Evolutionary conservation across 176 grass and related monocot species (phyloP), one percentile per base, ranked within the genome.

Genomic region (Cenchrus purpureus): DNA sequence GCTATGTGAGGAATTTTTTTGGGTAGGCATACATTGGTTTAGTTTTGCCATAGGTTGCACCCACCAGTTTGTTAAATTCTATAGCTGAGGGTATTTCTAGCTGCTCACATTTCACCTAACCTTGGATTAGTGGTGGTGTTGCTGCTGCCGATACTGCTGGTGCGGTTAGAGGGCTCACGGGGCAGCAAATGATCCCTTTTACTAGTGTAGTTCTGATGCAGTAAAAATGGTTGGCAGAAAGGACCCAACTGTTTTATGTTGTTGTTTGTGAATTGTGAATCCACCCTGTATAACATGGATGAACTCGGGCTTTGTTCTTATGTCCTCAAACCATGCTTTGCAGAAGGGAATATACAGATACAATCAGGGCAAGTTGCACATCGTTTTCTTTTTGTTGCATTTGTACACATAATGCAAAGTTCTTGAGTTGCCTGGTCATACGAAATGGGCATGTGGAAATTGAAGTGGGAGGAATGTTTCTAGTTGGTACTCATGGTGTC

Each of bases 11-110:
- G 55, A 84, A 2, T 13, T 32, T 49, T 48, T 71, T 64, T 79
- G 43, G 57, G 37, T 68, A 56, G 48, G 15, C 14, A 58, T 78
- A 82, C 78, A 32, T 16, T 54, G 70, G 62, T 89, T 69, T 81
- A 56, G 68, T 68, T 42, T 80, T 46, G 40, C 65, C 45, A 37
- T 61, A 42, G 79, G 51, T 82, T 82, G 62, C 44, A 76, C 61
- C 78, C 71, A 48, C 54, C 10, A 59, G 51, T 9, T 13, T 67
- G 82, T 28, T 65, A 28, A 22, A 62, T 12, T 40, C 13, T 64
- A 68, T 20, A 72, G 22, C 66, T 16, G 7, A 56, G 74, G 57
- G 81, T 56, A 61, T 22, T 11, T 0, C 55, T 71, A 83, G 44
- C 12, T 74, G 52, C 13, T 71, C 53, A 64, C 25, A 43, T 79